phyloP scores from a whole-genome alignment of 371 early-diverging fungal species.

The Mortierella sp. region DNA sequence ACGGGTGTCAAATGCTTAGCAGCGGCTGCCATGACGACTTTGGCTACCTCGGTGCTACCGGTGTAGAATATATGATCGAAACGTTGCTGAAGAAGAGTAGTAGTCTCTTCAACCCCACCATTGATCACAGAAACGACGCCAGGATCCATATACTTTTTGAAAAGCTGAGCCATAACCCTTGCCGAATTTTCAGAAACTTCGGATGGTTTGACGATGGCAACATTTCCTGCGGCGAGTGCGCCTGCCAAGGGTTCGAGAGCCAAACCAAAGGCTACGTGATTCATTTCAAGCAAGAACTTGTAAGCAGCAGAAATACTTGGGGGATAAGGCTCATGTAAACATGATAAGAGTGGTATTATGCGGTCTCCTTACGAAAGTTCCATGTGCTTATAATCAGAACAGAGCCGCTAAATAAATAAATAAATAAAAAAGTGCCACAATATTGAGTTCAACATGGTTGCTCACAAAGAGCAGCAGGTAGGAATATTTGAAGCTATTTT shows the following conservation, averaged over 20 bases:
- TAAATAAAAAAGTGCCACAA: background rate
- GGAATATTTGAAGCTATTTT: background rate
- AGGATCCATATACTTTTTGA: conserved; percentile 73
- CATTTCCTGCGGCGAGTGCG: conserved; percentile 91
- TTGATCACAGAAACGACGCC: conserved; percentile 71
- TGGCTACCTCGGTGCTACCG: conserved; percentile 82
- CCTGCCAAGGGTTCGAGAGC: conserved; percentile 69
- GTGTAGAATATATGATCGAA: conserved; percentile 94
- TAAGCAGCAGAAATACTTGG: background rate
- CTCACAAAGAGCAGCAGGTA: too few relatives aligned
- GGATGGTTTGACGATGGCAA: conserved; percentile 86
- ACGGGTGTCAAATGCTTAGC: conserved; percentile 81
- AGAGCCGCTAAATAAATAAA: conserved; percentile 64
- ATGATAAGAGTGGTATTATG: background rate
- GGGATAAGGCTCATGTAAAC: background rate
- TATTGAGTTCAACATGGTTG: background rate
- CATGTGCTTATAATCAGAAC: conserved; percentile 84
- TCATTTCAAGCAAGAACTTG: background rate
- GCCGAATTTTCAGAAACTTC: conserved; percentile 75
- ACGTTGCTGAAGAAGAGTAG: conserved; percentile 73
- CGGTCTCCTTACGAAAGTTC: conserved; percentile 79
- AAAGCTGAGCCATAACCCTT: conserved; percentile 58
- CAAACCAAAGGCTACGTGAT: conserved; percentile 33
- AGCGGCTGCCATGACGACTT: conserved; percentile 82
- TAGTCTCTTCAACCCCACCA: conserved; percentile 84